phyloP scores from a whole-genome alignment of 768 basidiomycete species.

The Saitozyma podzolica region DNA sequence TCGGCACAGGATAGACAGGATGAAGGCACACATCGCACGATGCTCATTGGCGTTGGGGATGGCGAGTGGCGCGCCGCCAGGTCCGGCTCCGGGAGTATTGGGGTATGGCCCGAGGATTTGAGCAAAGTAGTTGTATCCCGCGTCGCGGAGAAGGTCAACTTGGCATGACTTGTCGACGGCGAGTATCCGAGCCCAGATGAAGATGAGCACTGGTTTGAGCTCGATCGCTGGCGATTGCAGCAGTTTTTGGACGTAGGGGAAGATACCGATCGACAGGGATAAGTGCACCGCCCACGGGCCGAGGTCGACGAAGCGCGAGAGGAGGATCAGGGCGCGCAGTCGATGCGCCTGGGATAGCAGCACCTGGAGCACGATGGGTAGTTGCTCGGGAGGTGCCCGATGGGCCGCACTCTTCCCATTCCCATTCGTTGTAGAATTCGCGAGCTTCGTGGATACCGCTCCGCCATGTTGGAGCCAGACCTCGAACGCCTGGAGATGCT shows the following conservation, averaged over 20 bases:
- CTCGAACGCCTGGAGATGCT: slow-evolving; percentile 95
- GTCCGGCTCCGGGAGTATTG: slow-evolving; percentile 53
- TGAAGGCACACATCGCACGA: slow-evolving; percentile 98
- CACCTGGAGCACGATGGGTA: slow-evolving; percentile 96
- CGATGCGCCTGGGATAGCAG: slow-evolving; percentile 94
- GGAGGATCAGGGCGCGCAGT: slow-evolving; percentile 87
- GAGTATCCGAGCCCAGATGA: slow-evolving; percentile 97
- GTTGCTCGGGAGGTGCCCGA: slow-evolving; percentile 90
- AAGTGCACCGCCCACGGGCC: slow-evolving; percentile 99
- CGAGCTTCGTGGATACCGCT: slow-evolving; percentile 46
- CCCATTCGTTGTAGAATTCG: slow-evolving; percentile 19
- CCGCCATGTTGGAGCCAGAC: slow-evolving; percentile 95
- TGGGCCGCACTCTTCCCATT: slow-evolving; percentile 60
- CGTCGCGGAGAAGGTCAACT: slow-evolving; percentile 76
- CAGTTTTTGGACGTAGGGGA: slow-evolving; percentile 95
- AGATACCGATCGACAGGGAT: slow-evolving; percentile 93
- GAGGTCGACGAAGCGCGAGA: slow-evolving; percentile 96
- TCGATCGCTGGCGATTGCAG: slow-evolving; percentile 92
- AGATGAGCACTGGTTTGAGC: slow-evolving; percentile 94
- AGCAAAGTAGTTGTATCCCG: slow-evolving; percentile 58
- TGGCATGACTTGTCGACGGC: slow-evolving; percentile 95
- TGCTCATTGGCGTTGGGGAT: slow-evolving; percentile 95
- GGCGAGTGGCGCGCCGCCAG: slow-evolving; percentile 39
- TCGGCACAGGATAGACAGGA: slow-evolving; percentile 83
- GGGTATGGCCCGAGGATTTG: slow-evolving; percentile 56